These are phyloP conservation scores for Leptosphaerulina australis DNA, from an alignment of 2,329 filamentous ascomycete genomes.

Conservation along the genomic window DNA sequence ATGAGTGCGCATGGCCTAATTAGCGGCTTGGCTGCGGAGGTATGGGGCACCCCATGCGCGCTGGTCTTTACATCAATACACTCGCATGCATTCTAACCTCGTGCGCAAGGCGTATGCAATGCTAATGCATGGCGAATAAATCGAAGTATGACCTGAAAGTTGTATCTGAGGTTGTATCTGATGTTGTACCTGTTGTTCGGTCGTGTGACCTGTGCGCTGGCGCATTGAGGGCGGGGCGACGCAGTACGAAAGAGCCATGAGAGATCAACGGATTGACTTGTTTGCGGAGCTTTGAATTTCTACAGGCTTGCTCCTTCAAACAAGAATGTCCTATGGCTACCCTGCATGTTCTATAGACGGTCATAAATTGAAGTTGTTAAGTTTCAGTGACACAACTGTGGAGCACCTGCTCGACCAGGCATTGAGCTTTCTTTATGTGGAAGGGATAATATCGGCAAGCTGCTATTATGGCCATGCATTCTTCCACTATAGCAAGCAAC, in stretches of 20 bases:
- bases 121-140: background rate
- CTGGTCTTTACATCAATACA: slow-evolving; percentile 8
- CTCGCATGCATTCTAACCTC: slow-evolving; percentile 14
- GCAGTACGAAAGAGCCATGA: background rate
- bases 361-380: background rate
- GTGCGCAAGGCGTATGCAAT: background rate
- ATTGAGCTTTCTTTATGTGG: slow-evolving; percentile 20
- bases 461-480: slow-evolving; percentile 12
- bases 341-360: background rate
- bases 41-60: slow-evolving; percentile 20
- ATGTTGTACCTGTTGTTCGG: slow-evolving; percentile 14
- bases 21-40: slow-evolving; percentile 18
- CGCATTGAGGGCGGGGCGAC: background rate
- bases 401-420: slow-evolving; percentile 30
- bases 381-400: background rate
- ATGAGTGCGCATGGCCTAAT: slow-evolving; percentile 6
- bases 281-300: background rate
- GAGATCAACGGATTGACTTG: background rate
- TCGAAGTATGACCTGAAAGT: background rate
- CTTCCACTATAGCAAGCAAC: slow-evolving; percentile 5
- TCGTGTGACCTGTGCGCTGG: slow-evolving; percentile 24
- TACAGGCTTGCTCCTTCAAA: background rate
- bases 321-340: background rate
- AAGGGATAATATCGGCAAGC: background rate
- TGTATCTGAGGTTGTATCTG: background rate